Conservation (phyloP, 2,329 filamentous ascomycete genomes). For the Myriosclerotinia scirpicola region DNA sequence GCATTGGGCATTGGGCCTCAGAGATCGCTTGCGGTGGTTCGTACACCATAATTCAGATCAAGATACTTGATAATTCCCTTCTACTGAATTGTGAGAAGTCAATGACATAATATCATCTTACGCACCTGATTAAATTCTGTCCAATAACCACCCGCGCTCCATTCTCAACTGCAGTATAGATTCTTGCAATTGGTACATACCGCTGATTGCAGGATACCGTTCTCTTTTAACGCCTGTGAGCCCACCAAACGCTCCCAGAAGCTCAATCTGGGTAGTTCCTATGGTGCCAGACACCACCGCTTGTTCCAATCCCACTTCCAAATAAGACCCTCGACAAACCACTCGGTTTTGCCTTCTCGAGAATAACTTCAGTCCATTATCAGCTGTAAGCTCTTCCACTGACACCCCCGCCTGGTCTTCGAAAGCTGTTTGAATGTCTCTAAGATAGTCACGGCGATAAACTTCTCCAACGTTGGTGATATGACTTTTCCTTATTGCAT, state of each 20-base stretch:
- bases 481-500: slow-evolving; percentile 26
- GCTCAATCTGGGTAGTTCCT: neutral
- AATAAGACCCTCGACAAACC: slow-evolving; percentile 10
- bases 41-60: no score
- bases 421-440: slow-evolving; percentile 20
- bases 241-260: neutral
- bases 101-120: neutral
- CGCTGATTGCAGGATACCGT: neutral
- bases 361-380: slow-evolving; percentile 19
- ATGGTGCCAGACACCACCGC: slow-evolving; percentile 15
- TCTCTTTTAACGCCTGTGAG: neutral
- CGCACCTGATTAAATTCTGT: neutral
- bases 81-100: no score
- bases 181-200: neutral
- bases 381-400: slow-evolving; percentile 22
- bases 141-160: neutral
- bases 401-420: slow-evolving; percentile 20
- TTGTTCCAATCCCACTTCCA: slow-evolving; percentile 13
- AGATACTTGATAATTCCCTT: no score
- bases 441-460: neutral
- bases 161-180: neutral
- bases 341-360: slow-evolving; percentile 6
- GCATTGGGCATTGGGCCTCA: no score
- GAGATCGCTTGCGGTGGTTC: no score
- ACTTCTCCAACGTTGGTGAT: neutral